A percentile compares a stretch with the other conserved stretches of the same genome.
phyloP scores from a whole-genome alignment of 1,284 basidiomycete species.

The Caloboletus inedulis region DNA sequence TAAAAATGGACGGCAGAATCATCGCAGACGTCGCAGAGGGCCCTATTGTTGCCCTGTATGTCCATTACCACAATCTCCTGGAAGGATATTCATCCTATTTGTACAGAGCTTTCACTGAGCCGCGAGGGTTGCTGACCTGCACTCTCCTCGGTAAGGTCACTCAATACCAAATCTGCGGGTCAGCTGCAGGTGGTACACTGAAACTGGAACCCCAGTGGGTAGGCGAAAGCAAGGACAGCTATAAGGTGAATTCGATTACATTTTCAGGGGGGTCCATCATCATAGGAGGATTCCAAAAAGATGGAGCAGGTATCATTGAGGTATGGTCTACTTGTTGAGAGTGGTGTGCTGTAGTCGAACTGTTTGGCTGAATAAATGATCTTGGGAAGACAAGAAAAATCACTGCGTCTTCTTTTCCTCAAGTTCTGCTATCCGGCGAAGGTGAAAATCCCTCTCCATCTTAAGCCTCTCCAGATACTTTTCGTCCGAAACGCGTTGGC shows the following conservation, averaged over 20 bases:
- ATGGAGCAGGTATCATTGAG: conserved; percentile 60
- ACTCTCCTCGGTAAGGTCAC: conserved; percentile 59
- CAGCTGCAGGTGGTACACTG: conserved; percentile 31
- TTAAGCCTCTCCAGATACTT: conserved; percentile 58
- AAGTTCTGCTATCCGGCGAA: conserved; percentile 54
- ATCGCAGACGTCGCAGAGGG: conserved; percentile 59
- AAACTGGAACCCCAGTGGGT: conserved; percentile 46
- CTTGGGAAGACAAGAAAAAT: background rate
- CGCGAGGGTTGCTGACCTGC: conserved; percentile 47
- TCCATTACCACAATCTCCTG: conserved; percentile 5
- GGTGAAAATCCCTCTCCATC: conserved; percentile 46
- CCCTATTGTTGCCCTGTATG: conserved; percentile 66
- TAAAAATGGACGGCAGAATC: conserved; percentile 47
- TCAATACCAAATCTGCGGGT: conserved; percentile 43
- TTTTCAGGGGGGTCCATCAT: conserved; percentile 41
- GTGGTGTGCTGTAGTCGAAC: conserved; percentile 2
- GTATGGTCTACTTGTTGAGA: conserved; percentile 41
- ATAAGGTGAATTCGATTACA: conserved; percentile 63
- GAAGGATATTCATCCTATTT: conserved; percentile 4
- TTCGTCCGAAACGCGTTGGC: conserved; percentile 57
- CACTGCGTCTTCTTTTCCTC: conserved; percentile 41
- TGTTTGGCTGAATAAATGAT: background rate
- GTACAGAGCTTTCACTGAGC: conserved; percentile 48
- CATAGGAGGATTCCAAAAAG: conserved; percentile 57
- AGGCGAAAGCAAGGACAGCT: conserved; percentile 38